phyloP scores from a whole-genome alignment of 306 rosid species.

The Erythrophleum fordii region DNA sequence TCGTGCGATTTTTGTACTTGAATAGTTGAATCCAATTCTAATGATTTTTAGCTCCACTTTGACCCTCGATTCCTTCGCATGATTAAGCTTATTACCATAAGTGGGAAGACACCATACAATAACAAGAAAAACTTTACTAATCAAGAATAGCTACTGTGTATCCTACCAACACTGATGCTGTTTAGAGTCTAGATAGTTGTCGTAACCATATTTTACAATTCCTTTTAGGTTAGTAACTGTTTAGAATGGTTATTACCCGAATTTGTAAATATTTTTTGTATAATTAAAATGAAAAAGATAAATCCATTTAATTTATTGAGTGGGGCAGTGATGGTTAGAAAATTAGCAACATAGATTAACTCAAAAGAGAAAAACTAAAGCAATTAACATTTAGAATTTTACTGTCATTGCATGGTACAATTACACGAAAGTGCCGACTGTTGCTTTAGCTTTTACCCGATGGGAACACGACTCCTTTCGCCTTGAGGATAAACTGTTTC shows the following conservation, averaged over 20 bases:
- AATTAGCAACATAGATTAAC: neutral
- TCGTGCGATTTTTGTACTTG: neutral
- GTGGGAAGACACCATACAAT: neutral
- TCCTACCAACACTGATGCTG: neutral
- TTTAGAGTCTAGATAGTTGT: neutral
- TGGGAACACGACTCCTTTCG: neutral
- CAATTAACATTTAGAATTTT: neutral
- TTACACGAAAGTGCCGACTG: neutral
- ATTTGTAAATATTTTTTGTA: neutral
- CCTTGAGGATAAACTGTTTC: constrained; percentile 3
- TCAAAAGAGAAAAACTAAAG: neutral
- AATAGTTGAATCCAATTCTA: neutral
- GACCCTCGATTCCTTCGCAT: neutral
- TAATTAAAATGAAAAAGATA: neutral
- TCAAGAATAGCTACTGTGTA: neutral
- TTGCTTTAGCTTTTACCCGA: neutral
- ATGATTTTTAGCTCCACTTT: neutral
- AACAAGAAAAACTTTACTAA: neutral
- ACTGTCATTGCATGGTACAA: neutral
- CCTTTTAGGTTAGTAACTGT: neutral
- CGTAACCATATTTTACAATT: neutral
- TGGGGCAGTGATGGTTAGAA: neutral
- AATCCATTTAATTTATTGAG: neutral
- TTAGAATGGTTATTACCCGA: neutral
- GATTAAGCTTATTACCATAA: neutral